Percentiles rank a stretch among this genome's conserved stretches.
phyloP scores from a whole-genome alignment of 2,329 filamentous ascomycete species.

The Venturia effusa region DNA sequence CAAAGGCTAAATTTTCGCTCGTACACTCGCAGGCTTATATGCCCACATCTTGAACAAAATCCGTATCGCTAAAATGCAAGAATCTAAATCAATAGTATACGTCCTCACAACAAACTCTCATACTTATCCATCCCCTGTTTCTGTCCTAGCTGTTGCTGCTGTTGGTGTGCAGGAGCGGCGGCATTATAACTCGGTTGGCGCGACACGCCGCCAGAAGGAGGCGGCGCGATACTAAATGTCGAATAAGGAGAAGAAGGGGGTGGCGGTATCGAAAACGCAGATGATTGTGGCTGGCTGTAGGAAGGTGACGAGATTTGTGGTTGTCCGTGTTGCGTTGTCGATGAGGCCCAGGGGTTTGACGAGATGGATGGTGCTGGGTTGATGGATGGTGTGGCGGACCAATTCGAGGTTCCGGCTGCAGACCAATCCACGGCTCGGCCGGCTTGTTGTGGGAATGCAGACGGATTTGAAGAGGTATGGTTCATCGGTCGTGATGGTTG shows the following conservation, averaged over 20 bases:
- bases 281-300: neutral
- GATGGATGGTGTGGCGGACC: neutral
- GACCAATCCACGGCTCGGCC: slow-evolving; percentile 5
- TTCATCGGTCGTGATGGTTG: slow-evolving; percentile 20
- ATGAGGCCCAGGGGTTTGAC: neutral
- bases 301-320: neutral
- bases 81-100: neutral
- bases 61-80: neutral
- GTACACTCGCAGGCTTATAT: neutral
- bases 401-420: slow-evolving; percentile 1
- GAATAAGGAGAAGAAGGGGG: slow-evolving; percentile 34
- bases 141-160: slow-evolving; percentile 20
- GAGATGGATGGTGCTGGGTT: neutral
- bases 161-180: slow-evolving; percentile 16
- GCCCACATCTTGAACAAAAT: neutral
- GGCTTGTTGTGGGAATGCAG: neutral
- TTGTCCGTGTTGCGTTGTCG: neutral
- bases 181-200: slow-evolving; percentile 22
- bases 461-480: neutral
- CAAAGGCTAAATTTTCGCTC: neutral
- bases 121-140: slow-evolving; percentile 56
- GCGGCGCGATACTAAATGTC: slow-evolving; percentile 28
- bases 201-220: slow-evolving; percentile 17
- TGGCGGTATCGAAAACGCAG: slow-evolving; percentile 29
- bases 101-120: slow-evolving; percentile 44